Conservation (phyloP, 2,329 filamentous ascomycete species). For the Microcera coccophila region DNA sequence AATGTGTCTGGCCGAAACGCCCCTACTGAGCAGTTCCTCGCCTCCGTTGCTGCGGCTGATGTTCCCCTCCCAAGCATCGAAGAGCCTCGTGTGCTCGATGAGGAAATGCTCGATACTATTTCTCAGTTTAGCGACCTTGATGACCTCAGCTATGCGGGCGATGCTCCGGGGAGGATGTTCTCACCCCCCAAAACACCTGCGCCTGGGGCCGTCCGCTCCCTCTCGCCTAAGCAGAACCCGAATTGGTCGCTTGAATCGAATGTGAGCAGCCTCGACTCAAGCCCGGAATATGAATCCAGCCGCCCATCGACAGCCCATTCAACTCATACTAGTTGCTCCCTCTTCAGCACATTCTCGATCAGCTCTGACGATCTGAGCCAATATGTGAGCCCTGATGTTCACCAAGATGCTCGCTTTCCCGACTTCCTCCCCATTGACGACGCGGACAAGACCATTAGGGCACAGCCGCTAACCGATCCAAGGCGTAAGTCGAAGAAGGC, state of each 20-base stretch:
- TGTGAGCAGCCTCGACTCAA: conserved; percentile 56
- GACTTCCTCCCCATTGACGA: conserved; percentile 28
- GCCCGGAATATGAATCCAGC: conserved; percentile 56
- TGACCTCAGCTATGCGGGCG: conserved; percentile 26
- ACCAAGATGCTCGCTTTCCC: conserved; percentile 23
- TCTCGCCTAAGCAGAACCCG: conserved; percentile 48
- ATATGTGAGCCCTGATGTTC: conserved; percentile 49
- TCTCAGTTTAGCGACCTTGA: conserved; percentile 34
- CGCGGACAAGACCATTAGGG: conserved; percentile 31
- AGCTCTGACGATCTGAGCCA: conserved; percentile 53
- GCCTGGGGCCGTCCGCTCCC: conserved; percentile 42
- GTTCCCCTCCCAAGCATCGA: conserved; percentile 63
- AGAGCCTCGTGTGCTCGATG: conserved; percentile 45
- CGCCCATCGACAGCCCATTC: conserved; percentile 58
- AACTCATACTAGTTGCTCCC: conserved; percentile 54
- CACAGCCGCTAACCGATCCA: conserved; percentile 11
- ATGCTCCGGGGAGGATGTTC: conserved; percentile 39
- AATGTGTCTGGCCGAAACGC: conserved; percentile 50
- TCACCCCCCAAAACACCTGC: conserved; percentile 59
- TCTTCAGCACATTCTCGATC: conserved; percentile 55
- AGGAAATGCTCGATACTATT: conserved; percentile 41
- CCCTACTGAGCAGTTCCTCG: conserved; percentile 63
- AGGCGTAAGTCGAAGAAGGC: conserved; percentile 44
- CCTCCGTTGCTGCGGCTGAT: conserved; percentile 62
- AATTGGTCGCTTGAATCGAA: conserved; percentile 57